Percentiles rank a stretch among this genome's conserved stretches.
Conservation (phyloP, 2,329 filamentous ascomycete species). For the Pseudogymnoascus sp. region DNA sequence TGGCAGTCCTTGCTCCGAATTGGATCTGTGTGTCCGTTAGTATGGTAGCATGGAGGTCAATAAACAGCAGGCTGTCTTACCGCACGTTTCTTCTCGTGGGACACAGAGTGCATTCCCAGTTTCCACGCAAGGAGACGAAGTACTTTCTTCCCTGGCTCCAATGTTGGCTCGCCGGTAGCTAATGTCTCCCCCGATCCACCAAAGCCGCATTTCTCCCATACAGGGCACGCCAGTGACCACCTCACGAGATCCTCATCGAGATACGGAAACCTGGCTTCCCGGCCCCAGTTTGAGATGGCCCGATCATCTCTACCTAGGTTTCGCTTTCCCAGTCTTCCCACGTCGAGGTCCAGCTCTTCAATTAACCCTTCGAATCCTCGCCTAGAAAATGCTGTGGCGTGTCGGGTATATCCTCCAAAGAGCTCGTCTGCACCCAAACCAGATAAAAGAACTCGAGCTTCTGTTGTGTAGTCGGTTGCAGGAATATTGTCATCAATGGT, state of each 20-base stretch:
- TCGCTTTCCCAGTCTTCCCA: constrained; percentile 78
- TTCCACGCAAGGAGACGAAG: constrained; percentile 69
- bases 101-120: constrained; percentile 63
- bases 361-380: constrained; percentile 63
- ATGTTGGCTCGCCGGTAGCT: constrained; percentile 26
- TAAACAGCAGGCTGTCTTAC: constrained; percentile 41
- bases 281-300: constrained; percentile 80
- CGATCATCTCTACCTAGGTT: constrained; percentile 93
- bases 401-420: constrained; percentile 86
- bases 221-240: constrained; percentile 67
- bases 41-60: constrained; percentile 11
- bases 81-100: constrained; percentile 86
- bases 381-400: constrained; percentile 66
- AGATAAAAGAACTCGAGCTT: constrained; percentile 77
- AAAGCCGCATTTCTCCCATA: constrained; percentile 87
- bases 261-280: constrained; percentile 83
- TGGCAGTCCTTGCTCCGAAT: constrained; percentile 74
- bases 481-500: constrained; percentile 14
- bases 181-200: constrained; percentile 36
- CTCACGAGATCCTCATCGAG: constrained; percentile 80
- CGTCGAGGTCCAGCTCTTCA: constrained; percentile 77
- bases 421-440: constrained; percentile 93
- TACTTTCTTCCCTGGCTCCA: constrained; percentile 76
- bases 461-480: constrained; percentile 49
- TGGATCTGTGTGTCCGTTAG: constrained; percentile 51